Percentiles rank a stretch among this genome's conserved stretches.
Evolutionary conservation across 2,329 filamentous ascomycete genomes (phyloP).

Genomic region (Colletotrichum coccodes): DNA sequence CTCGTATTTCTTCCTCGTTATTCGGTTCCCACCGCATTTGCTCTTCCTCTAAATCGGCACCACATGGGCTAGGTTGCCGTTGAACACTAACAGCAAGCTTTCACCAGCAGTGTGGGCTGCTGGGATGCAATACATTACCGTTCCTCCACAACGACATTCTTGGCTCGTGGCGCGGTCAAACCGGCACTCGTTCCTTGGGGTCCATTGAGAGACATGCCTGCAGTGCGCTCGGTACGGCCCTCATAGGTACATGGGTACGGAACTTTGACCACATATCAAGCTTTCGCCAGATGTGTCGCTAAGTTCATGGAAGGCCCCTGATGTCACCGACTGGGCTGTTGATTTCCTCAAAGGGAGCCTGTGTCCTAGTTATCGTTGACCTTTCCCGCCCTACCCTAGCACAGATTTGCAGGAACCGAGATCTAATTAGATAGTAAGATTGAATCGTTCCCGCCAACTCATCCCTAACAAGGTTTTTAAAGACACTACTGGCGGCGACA

Average conservation of each 20-base stretch:
- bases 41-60: too few relatives aligned
- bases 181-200: not conserved
- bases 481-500: not conserved
- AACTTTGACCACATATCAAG: not conserved
- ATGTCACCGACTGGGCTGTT: not conserved
- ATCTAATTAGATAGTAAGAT: not conserved
- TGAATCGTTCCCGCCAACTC: too few relatives aligned
- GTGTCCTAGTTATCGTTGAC: not conserved
- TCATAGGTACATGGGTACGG: conserved; percentile 4
- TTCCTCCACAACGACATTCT: not conserved
- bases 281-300: not conserved
- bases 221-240: not conserved
- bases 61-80: too few relatives aligned
- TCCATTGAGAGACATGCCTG: conserved; percentile 1
- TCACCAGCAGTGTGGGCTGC: not conserved
- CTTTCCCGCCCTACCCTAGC: too few relatives aligned
- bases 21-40: rapidly evolving
- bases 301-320: not conserved
- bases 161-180: rapidly evolving
- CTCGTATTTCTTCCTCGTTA: too few relatives aligned
- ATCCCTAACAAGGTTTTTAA: not conserved
- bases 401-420: not conserved
- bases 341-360: not conserved
- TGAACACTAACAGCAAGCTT: too few relatives aligned
- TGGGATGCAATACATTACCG: conserved; percentile 6